phyloP scores from a whole-genome alignment of 1,284 basidiomycete species.

The Papiliotrema laurentii region DNA sequence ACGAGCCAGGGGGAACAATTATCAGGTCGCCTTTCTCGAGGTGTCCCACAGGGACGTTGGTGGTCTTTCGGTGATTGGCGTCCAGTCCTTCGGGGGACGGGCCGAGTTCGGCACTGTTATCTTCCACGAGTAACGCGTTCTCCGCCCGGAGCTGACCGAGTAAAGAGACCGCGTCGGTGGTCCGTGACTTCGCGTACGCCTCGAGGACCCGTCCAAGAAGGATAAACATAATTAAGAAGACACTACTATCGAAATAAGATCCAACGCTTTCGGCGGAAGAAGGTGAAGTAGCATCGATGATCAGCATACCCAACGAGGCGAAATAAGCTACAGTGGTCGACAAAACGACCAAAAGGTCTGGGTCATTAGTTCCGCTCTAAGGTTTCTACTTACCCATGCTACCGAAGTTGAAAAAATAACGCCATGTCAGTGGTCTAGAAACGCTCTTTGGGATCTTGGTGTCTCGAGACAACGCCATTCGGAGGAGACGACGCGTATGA shows the following conservation, averaged over 20 bases:
- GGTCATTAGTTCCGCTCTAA: no score
- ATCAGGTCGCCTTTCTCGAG: constrained; percentile 75
- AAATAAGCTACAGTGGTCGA: constrained; percentile 73
- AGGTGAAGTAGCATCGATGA: constrained; percentile 52
- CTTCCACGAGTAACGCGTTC: constrained; percentile 57
- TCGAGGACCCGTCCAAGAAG: constrained; percentile 58
- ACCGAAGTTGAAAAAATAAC: constrained; percentile 56
- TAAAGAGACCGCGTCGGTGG: constrained; percentile 68
- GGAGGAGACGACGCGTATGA: constrained; percentile 26
- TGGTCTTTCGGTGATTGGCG: not conserved
- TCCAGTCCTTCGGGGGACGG: not conserved
- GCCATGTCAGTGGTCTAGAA: constrained; percentile 32
- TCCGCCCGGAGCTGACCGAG: constrained; percentile 63
- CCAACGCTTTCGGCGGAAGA: constrained; percentile 51
- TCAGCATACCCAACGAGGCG: constrained; percentile 66
- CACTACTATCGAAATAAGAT: constrained; percentile 78
- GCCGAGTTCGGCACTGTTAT: not conserved
- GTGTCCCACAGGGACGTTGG: constrained; percentile 53
- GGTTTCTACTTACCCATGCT: constrained; percentile 68
- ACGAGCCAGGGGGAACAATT: constrained; percentile 63
- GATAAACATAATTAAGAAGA: constrained; percentile 75
- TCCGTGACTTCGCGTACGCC: constrained; percentile 45
- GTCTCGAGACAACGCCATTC: constrained; percentile 8
- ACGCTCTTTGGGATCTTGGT: no score
- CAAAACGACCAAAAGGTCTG: constrained; percentile 58